Evolutionary conservation across 2,329 filamentous ascomycete species (phyloP), one percentile per base, ranked within the genome.

Genomic region (Mycosphaerelloides madeirae): DNA sequence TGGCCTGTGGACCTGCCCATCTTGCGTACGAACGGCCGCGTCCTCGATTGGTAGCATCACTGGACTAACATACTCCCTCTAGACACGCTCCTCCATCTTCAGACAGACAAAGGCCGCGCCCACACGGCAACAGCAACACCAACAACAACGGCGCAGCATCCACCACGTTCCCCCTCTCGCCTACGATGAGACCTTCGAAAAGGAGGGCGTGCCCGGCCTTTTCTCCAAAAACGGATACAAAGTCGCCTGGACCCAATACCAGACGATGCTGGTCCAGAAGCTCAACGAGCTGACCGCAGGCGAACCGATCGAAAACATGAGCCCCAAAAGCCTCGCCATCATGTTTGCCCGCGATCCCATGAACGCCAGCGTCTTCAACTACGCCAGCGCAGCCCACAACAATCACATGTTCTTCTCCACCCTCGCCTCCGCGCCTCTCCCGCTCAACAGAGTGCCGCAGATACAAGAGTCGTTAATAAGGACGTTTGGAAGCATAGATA

Each of bases 351-450:
- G 89, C 67, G 80, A 93, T 61, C 84, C 91, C 34, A 75, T 76
- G 56, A 75, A 79, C 52, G 93, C 93, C 32, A 76, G 83, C 57
- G 74, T 84, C 65, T 98, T 98, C 81, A 98, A 97, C 78, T 81
- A 94, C 67, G 93, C 93, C 67, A 95, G 87, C 59, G 95, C 95
- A 86, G 87, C 88, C 44, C 85, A 87, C 77, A 97, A 97, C 79
- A 96, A 82, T 68, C 77, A 82, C 65, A 84, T 88, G 74, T 91
- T 88, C 79, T 90, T 91, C 77, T 66, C 78, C 56, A 47, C 48
- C 45, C 57, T 59, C 47, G 52, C 50, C 20, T 53, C 48, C 16
- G 19, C 38, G 8, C 41, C 50, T 4, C 36, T 42, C 16, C 29
- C 68, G 60, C 65, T 70, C 50, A 65, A 76, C 62, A 84, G 86